Conservation (phyloP, 495 filamentous ascomycete genomes). For the Podospora pseudocomata region DNA sequence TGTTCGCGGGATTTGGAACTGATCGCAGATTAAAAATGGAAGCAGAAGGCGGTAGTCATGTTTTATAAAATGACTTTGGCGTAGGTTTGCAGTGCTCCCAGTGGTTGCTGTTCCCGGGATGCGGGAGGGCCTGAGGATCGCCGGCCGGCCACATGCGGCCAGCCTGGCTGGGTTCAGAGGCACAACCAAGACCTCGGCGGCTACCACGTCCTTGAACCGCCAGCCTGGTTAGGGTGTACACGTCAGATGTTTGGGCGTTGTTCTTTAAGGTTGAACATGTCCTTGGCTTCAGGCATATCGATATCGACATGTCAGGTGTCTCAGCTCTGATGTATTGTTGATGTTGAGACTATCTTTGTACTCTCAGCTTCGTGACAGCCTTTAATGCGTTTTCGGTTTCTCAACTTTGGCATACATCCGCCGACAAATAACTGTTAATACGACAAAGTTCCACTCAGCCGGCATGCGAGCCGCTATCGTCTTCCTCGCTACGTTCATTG, state of each 20-base stretch:
- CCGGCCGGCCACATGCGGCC: background rate
- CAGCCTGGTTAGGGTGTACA: background rate
- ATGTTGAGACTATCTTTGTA: too few species aligned
- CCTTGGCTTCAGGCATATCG: too few species aligned
- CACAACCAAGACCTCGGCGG: background rate
- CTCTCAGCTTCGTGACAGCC: too few species aligned
- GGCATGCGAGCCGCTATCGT: background rate
- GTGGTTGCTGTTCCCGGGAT: background rate
- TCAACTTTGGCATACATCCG: background rate
- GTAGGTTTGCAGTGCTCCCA: background rate
- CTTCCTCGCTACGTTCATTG: background rate
- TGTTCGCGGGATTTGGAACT: too few species aligned
- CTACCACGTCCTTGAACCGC: background rate
- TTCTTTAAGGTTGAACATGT: too few species aligned
- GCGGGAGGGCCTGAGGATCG: slow-evolving; percentile 3
- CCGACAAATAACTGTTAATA: background rate
- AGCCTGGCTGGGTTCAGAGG: background rate
- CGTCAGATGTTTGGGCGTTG: too few species aligned
- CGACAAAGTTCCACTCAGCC: background rate
- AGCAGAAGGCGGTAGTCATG: background rate
- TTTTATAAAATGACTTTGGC: background rate
- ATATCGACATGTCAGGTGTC: too few species aligned
- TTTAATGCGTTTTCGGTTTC: background rate
- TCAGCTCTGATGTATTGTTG: too few species aligned
- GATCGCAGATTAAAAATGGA: background rate